Percentiles rank a stretch among this genome's conserved stretches.
These are phyloP conservation scores for Leccinum pachyderme DNA, from an alignment of 1,284 basidiomycete species.

Conservation along the genomic window DNA sequence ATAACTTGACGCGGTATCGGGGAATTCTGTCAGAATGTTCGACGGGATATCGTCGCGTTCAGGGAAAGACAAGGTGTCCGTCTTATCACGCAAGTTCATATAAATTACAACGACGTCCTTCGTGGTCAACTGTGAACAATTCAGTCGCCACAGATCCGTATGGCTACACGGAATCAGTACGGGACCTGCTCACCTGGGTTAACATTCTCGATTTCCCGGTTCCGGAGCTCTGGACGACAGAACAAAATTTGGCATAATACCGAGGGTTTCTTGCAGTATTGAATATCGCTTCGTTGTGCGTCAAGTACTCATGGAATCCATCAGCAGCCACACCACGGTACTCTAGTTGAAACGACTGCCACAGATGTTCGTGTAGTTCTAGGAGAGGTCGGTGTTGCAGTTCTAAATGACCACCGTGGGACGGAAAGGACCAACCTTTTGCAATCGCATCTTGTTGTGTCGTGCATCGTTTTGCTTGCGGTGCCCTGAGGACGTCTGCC, in stretches of 20 bases:
- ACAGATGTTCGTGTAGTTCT: background rate
- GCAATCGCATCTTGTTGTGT: background rate
- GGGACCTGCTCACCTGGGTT: slow-evolving; percentile 10
- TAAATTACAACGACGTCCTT: slow-evolving; percentile 18
- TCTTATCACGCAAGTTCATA: slow-evolving; percentile 15
- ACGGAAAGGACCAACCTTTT: background rate
- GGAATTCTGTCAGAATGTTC: slow-evolving; percentile 6
- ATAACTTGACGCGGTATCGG: background rate
- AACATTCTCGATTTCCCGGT: slow-evolving; percentile 24
- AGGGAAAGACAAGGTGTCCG: slow-evolving; percentile 9
- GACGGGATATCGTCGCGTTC: slow-evolving; percentile 8
- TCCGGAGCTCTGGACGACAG: slow-evolving; percentile 24
- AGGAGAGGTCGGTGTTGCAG: background rate
- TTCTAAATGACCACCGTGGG: background rate
- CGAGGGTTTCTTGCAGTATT: background rate
- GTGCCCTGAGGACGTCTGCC: background rate
- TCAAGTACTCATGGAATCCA: slow-evolving; percentile 19
- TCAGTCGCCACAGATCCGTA: background rate
- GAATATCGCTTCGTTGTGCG: slow-evolving; percentile 12
- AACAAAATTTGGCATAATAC: slow-evolving; percentile 20
- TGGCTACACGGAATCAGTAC: background rate
- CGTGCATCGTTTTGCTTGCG: background rate
- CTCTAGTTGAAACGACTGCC: slow-evolving; percentile 3
- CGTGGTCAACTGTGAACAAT: slow-evolving; percentile 5
- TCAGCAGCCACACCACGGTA: slow-evolving; percentile 15